Evolutionary conservation across 345 rosid species (phyloP).

Genomic region (Eucalyptus polybractea): DNA sequence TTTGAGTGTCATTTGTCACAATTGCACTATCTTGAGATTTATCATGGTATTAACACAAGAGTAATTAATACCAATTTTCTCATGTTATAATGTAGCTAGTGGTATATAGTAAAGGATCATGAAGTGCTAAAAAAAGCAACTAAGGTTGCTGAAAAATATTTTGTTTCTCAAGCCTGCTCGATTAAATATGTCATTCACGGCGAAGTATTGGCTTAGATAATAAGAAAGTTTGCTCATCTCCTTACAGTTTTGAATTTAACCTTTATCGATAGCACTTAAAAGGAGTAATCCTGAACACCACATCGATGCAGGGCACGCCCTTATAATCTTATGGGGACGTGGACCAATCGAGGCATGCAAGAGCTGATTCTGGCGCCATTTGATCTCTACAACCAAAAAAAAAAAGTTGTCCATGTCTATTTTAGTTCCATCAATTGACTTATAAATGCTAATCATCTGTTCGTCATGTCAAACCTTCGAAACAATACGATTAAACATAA

Average conservation of each 20-base stretch:
- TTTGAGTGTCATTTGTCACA: too few species aligned
- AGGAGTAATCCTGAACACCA: background rate
- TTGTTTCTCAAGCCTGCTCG: background rate
- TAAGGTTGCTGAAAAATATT: background rate
- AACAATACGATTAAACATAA: background rate
- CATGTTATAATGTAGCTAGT: background rate
- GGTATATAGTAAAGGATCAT: background rate
- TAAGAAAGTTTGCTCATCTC: background rate
- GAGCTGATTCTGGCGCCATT: background rate
- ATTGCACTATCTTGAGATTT: too few species aligned
- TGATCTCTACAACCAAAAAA: background rate
- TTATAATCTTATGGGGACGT: background rate
- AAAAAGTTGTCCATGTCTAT: background rate
- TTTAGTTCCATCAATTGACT: background rate
- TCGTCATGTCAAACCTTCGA: background rate
- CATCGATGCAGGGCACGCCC: background rate
- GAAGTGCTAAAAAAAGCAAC: background rate
- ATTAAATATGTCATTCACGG: background rate
- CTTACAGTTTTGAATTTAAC: background rate
- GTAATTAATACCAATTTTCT: background rate
- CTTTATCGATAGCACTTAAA: background rate
- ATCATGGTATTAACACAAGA: too few species aligned
- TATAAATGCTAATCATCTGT: background rate
- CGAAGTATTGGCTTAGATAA: background rate
- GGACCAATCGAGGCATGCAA: background rate